Evolutionary conservation across 495 filamentous ascomycete species (phyloP).

Genomic region (Bryoglossum gracile): DNA sequence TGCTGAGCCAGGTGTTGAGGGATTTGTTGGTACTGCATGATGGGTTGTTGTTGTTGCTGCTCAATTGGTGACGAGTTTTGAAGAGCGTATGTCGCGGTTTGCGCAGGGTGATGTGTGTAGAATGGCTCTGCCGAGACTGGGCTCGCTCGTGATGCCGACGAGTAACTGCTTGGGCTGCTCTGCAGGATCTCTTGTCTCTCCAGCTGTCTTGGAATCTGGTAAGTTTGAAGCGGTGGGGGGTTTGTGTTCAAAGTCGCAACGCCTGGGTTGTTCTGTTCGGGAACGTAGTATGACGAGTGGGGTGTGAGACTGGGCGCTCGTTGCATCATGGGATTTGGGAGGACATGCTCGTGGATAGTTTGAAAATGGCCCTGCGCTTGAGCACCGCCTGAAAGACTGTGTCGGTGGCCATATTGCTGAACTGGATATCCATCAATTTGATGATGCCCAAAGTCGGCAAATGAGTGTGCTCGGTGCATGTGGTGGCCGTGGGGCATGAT

Average conservation of each 20-base stretch:
- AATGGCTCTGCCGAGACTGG: slow-evolving; percentile 38
- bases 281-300: slow-evolving; percentile 33
- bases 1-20: slow-evolving; percentile 29
- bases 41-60: slow-evolving; percentile 20
- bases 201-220: slow-evolving; percentile 38
- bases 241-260: slow-evolving; percentile 47
- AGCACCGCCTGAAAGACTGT: slow-evolving; percentile 35
- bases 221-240: slow-evolving; percentile 32
- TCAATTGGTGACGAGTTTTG: slow-evolving; percentile 35
- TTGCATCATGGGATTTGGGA: slow-evolving; percentile 16
- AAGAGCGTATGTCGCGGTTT: slow-evolving; percentile 33
- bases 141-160: slow-evolving; percentile 37
- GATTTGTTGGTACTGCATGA: slow-evolving; percentile 18
- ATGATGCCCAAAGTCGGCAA: slow-evolving; percentile 38
- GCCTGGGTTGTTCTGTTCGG: slow-evolving; percentile 44
- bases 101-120: slow-evolving; percentile 39
- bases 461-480: slow-evolving; percentile 37
- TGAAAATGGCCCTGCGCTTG: slow-evolving; percentile 29
- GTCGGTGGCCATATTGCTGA: slow-evolving; percentile 35
- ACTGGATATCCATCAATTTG: slow-evolving; percentile 33
- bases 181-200: slow-evolving; percentile 36
- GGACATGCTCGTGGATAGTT: slow-evolving; percentile 14
- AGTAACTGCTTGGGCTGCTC: slow-evolving; percentile 44
- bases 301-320: slow-evolving; percentile 23
- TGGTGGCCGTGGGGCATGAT: slow-evolving; percentile 17